Base-by-base conservation (phyloP, 495 filamentous ascomycete genomes). In the Neohortaea acidophila region DNA sequence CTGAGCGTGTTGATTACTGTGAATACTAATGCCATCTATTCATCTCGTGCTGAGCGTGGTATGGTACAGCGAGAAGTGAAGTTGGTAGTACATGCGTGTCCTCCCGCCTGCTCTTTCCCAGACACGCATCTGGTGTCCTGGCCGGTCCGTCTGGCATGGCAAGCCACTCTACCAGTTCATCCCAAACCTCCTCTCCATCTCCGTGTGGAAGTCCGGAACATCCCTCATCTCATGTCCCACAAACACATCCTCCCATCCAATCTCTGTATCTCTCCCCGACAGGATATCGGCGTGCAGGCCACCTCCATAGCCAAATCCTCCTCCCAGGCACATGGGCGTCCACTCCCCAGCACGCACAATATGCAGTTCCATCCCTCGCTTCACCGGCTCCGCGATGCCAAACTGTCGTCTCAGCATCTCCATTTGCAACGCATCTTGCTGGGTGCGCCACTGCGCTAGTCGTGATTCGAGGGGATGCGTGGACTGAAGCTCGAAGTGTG, bases 341-440 rank as follows among this genome's bases (percentile, higher is more conserved):
- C 72, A 72, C 36, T 65, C 68, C 15, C 70, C 68, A 52, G 64
- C 69, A 36, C 73, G 67, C 33, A 73, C 69, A 53, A 92, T 84
- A 69, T 80, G 81, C 52, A 92, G 63, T 67, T 97, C 87, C 87
- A 97, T 97, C 24, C 77, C 80, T n/a, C 87, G 73, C 12, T 82
- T 72, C 45, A 94, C 72, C 8, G 87, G 86, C 71, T 94, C 87
- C n/a, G 78, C 82, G 41, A 94, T 83, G 30, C 87, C 87, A 58
- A 79, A 94, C 22, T 77, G 72, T 39, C 84, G 81, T 31, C 84
- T 72, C 55, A 94, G 70, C 22, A 68, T 60, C 62, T 85, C 75
- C 84, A 91, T 91, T 65, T 87, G 85, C 57, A 94, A 55, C 3
- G 60, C 54, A 51, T 93, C 79, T 59, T 93, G 87, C 38, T 86